phyloP scores from a whole-genome alignment of 2,329 filamentous ascomycete species.

The Leptosphaerulina australis region DNA sequence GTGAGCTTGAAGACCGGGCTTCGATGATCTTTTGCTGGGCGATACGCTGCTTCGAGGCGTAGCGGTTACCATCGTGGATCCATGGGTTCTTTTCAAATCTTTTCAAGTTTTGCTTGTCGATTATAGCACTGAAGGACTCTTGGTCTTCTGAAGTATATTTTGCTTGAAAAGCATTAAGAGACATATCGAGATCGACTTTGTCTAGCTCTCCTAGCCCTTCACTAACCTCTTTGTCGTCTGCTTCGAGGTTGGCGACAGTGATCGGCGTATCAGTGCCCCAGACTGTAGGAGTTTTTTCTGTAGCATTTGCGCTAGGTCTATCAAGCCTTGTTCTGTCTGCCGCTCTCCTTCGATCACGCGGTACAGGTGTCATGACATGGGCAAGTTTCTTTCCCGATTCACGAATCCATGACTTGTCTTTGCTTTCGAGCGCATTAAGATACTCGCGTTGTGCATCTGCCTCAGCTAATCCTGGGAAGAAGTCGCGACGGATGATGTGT shows the following conservation, averaged over 20 bases:
- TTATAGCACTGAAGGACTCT: slow-evolving; percentile 89
- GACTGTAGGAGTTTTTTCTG: slow-evolving; percentile 65
- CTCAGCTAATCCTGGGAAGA: slow-evolving; percentile 90
- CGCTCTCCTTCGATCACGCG: slow-evolving; percentile 51
- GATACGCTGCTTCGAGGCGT: slow-evolving; percentile 67
- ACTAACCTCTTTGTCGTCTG: slow-evolving; percentile 29
- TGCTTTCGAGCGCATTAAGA: slow-evolving; percentile 85
- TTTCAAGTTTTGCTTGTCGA: slow-evolving; percentile 90
- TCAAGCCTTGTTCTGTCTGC: slow-evolving; percentile 37
- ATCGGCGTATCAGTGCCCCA: slow-evolving; percentile 74
- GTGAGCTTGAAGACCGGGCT: slow-evolving; percentile 50
- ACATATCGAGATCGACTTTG: slow-evolving; percentile 75
- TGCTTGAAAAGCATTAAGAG: slow-evolving; percentile 82
- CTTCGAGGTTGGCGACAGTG: slow-evolving; percentile 56
- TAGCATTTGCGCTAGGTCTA: slow-evolving; percentile 25
- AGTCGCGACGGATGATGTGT: slow-evolving; percentile 94
- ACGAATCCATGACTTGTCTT: slow-evolving; percentile 83
- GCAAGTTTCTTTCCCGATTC: slow-evolving; percentile 69
- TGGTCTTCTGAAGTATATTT: slow-evolving; percentile 98
- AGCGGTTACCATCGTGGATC: slow-evolving; percentile 87
- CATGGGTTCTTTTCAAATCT: slow-evolving; percentile 84
- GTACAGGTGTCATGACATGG: slow-evolving; percentile 81
- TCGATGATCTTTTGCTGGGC: slow-evolving; percentile 76
- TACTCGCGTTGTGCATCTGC: slow-evolving; percentile 90
- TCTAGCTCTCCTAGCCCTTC: slow-evolving; percentile 51